These are phyloP conservation scores for Fusarium irregulare DNA, from an alignment of 2,329 filamentous ascomycete species.

Conservation along the genomic window DNA sequence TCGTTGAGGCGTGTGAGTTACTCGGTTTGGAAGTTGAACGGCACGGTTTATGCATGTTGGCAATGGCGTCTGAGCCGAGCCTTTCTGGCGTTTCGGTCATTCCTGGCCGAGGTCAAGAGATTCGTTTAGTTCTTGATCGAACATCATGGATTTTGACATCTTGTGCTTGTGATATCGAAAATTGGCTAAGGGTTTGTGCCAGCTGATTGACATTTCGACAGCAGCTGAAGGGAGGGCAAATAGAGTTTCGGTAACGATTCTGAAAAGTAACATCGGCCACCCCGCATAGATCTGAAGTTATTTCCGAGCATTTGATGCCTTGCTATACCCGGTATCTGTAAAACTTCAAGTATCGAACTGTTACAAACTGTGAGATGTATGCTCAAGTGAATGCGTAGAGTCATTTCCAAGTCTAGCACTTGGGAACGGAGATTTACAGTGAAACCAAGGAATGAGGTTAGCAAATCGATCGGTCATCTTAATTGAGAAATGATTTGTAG, in stretches of 20 bases:
- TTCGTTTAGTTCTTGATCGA: not conserved
- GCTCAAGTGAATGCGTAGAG: not conserved
- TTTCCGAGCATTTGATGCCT: not conserved
- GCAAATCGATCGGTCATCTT: not conserved
- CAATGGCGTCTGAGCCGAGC: not conserved
- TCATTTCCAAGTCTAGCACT: not conserved
- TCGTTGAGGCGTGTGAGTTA: not conserved
- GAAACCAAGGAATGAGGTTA: not conserved
- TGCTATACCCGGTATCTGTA: not conserved
- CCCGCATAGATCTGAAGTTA: not conserved
- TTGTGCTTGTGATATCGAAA: not conserved
- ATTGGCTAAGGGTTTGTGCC: not conserved
- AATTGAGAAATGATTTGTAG: fast-evolving
- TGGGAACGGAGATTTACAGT: fast-evolving
- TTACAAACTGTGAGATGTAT: not conserved
- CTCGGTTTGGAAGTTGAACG: not conserved
- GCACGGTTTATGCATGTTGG: not conserved
- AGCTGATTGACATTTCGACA: not conserved
- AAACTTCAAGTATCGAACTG: not conserved
- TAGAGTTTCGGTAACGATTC: not conserved
- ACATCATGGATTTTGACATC: not conserved
- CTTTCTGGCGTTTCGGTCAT: not conserved
- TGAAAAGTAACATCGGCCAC: not conserved
- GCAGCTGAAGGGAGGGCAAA: not conserved
- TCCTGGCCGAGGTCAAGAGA: not conserved